phyloP scores from a whole-genome alignment of 163 green algal species.

The Coccomyxa subellipsoidea region DNA sequence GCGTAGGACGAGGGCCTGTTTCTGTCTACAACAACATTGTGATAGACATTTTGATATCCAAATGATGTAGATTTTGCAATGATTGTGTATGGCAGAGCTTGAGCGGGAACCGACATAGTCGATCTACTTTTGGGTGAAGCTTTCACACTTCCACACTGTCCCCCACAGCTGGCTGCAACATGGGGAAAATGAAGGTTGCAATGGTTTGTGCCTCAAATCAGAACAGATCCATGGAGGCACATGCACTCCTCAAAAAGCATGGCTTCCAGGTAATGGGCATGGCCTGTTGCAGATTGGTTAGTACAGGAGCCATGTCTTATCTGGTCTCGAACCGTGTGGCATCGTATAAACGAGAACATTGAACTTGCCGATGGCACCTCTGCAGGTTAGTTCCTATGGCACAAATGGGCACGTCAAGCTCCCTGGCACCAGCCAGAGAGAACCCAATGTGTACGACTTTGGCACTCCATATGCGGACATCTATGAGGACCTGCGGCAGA shows the following conservation, averaged over 20 bases:
- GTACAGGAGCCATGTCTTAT: background rate
- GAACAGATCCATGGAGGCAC: conserved; percentile 87
- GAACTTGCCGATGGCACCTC: background rate
- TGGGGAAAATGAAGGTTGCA: conserved; percentile 19
- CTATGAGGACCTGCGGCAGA: conserved; percentile 65
- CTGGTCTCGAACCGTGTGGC: background rate
- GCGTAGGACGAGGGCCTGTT: no score
- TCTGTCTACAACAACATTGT: no score
- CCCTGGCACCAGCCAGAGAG: conserved; percentile 60
- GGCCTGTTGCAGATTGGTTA: background rate
- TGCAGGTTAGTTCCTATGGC: conserved; percentile 76
- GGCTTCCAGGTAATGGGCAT: conserved; percentile 53
- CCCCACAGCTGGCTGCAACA: background rate
- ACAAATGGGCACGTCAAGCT: conserved; percentile 82
- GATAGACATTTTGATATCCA: no score
- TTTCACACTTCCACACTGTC: background rate
- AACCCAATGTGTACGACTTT: conserved; percentile 93
- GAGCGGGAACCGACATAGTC: background rate
- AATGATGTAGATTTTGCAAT: no score
- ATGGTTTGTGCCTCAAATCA: conserved; percentile 87
- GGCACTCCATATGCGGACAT: conserved; percentile 84
- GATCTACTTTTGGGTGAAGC: background rate
- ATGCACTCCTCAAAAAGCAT: conserved; percentile 67
- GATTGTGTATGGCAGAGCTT: no score
- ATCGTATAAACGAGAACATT: background rate